Base-by-base conservation (phyloP, 495 filamentous ascomycete species). In the Copromyces sp. region DNA sequence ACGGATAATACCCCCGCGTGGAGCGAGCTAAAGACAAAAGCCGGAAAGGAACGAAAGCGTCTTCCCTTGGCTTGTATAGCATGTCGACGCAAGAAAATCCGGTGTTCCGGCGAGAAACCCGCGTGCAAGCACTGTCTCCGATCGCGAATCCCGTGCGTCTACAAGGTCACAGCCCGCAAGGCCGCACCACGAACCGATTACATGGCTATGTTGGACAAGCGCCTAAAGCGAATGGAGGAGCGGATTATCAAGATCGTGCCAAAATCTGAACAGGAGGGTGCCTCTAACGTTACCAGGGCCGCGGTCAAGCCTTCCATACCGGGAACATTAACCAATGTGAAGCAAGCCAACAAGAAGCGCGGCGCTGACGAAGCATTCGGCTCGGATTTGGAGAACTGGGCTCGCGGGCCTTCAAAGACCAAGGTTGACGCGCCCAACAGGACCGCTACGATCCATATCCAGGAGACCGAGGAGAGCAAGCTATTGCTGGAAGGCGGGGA, bases 181-280 rank as follows among this genome's bases (percentile, higher is more conserved):
- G 94, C 94, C 3, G 94, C 94, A n/a, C 95, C 95, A 44, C 87
- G 95, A 72, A 97, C 95, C 17, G 95, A 98, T 80, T 99, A 98
- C 81, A 99, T 98, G 95, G 95, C 95, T 17, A 99, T 97, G 95
- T 82, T 98, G 74, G 95, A 99, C 81, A 96, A 97, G 81, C 85
- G 95, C 71, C 80, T 95, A 72, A 95, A 93, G 83, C 84, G 94
- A 70, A 99, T 99, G 95, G 95, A 99, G 81, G 95, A 99, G 77
- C 90, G 95, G 53, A 94, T 99, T 59, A 96, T 98, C 83, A 98
- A 97, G 80, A 91, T 94, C 70, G 91, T 99, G 20, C 95, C 95
- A 7, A 97, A 94, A 77, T 89, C 93, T 40, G 93, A 95, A 75
- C 86, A 88, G 69, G 86, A 87, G 47, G 79, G 85, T 16, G 69